Percentiles rank a stretch among this genome's conserved stretches.
These are phyloP conservation scores for Selaginella tamariscina DNA, from an alignment of 75 land plant species.

Conservation along the genomic window DNA sequence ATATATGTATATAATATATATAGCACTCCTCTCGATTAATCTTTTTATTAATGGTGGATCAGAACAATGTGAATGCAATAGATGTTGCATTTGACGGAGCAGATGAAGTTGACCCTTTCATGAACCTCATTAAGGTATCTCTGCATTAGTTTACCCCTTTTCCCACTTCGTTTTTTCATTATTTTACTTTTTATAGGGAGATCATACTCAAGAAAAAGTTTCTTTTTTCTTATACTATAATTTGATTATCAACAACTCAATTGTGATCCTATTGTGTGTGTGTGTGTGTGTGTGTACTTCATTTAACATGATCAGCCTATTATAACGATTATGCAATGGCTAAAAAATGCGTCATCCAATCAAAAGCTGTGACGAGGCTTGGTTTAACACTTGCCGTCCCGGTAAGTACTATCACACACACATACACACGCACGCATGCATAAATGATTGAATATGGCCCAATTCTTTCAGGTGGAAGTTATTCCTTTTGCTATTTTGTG, in stretches of 20 bases:
- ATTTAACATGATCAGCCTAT: too few relatives aligned
- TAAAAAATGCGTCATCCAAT: constrained; percentile 37
- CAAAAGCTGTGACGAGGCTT: constrained; percentile 42
- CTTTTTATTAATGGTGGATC: too few relatives aligned
- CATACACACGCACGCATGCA: too few relatives aligned
- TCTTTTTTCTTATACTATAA: too few relatives aligned
- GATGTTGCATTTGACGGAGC: constrained; percentile 46
- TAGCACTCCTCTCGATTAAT: background rate
- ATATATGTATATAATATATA: too few relatives aligned
- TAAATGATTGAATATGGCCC: constrained; percentile 11
- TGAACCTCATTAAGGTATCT: constrained; percentile 38
- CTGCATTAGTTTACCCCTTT: constrained; percentile 2
- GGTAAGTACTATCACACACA: too few relatives aligned
- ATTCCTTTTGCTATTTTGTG: constrained; percentile 43
- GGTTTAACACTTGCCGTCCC: constrained; percentile 37
- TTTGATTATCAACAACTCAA: too few relatives aligned
- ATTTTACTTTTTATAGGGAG: constrained; percentile 53
- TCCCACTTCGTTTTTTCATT: constrained; percentile 25
- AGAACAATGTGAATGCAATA: constrained; percentile 44
- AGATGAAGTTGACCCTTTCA: constrained; percentile 48
- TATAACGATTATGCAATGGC: constrained; percentile 45
- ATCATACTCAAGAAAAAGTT: too few relatives aligned
- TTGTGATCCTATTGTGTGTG: too few relatives aligned
- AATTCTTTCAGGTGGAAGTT: too few relatives aligned
- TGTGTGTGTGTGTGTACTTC: too few relatives aligned